Conservation (phyloP, 495 filamentous ascomycete genomes). For the Pyrenula aspistea region DNA sequence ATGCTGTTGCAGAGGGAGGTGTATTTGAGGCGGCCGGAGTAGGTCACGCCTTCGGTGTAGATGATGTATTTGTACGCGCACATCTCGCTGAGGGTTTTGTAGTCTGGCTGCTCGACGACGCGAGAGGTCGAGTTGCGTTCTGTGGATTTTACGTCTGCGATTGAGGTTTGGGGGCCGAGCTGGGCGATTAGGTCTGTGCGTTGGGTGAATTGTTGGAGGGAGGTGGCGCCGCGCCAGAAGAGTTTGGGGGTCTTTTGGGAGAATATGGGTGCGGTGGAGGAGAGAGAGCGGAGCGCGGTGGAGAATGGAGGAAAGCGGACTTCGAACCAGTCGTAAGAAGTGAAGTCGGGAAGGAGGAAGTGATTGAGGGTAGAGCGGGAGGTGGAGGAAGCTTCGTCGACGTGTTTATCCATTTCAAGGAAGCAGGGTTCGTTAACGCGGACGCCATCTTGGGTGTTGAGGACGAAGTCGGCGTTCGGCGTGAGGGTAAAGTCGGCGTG, state of each 20-base stretch:
- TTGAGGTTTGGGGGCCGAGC: constrained; percentile 13
- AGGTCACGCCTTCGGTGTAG: constrained; percentile 32
- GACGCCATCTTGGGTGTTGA: neutral
- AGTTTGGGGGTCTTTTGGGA: constrained; percentile 16
- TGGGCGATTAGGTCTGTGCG: constrained; percentile 20
- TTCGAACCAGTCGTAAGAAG: neutral
- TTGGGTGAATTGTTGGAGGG: constrained; percentile 14
- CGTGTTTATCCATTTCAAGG: neutral
- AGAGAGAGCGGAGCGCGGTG: neutral
- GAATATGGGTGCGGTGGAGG: neutral
- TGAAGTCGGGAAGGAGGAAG: neutral
- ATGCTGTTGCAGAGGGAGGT: constrained; percentile 35
- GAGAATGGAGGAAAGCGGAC: neutral
- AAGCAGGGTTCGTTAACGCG: neutral
- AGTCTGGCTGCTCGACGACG: constrained; percentile 1
- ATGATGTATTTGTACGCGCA: constrained; percentile 31
- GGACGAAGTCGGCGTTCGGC: neutral
- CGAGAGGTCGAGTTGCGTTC: constrained; percentile 6
- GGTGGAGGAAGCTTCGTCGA: neutral
- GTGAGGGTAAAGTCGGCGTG: neutral
- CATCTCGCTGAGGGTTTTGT: constrained; percentile 19
- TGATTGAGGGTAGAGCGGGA: neutral
- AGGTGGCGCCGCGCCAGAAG: constrained; percentile 41
- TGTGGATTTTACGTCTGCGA: constrained; percentile 27
- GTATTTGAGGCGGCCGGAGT: constrained; percentile 34